Base-by-base conservation (phyloP, 148 eudicot genomes). In the Rhododendron kiyosumense region DNA sequence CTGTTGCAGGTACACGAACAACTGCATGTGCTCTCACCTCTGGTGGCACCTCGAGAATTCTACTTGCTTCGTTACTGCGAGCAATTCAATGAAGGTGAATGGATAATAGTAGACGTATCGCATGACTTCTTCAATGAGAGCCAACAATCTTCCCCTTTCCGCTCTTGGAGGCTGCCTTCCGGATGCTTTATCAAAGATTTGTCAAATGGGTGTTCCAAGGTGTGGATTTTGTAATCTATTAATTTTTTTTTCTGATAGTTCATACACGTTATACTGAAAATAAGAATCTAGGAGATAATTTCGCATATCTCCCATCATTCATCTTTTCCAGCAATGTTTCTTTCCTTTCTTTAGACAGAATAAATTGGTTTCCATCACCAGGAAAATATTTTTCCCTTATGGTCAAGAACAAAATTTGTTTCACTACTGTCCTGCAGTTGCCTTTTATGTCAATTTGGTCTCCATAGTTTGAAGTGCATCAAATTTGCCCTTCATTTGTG, bases 81-180 rank as follows among this genome's bases (percentile, higher is more conserved):
- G 78, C 89, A 93, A 85, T 73, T 93, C 10, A 86, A 83, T 51
- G 22, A 84, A 77, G 89, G 82, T 59, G 57, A 30, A 6, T 93
- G 95, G 94, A 86, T 88, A 0, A 84, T 93, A 10, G 89, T 83
- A 8, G 91, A 90, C 26, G 89, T 92, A 78, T 93, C 95, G 0
- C 91, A 83, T 83, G 88, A 91, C 84, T 75, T 59, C 59, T 69
- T 79, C 41, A 49, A 76, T 26, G 83, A 86, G 11, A 81, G 38
- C 59, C 86, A 77, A 41, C 78, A 71, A 83, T 78, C 69, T 75
- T 74, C 87, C 36, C 87, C 90, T 17, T 86, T 86, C 52, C 88
- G 81, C 36, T 87, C 80, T 51, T 92, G 93, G 94, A 91, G 85
- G 81, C 81, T 85, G 75, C 96, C 96, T 83, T 94, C 96, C 41